phyloP scores from a whole-genome alignment of 225 moss, liverwort and hornwort genomes.

The Asterella californica region DNA sequence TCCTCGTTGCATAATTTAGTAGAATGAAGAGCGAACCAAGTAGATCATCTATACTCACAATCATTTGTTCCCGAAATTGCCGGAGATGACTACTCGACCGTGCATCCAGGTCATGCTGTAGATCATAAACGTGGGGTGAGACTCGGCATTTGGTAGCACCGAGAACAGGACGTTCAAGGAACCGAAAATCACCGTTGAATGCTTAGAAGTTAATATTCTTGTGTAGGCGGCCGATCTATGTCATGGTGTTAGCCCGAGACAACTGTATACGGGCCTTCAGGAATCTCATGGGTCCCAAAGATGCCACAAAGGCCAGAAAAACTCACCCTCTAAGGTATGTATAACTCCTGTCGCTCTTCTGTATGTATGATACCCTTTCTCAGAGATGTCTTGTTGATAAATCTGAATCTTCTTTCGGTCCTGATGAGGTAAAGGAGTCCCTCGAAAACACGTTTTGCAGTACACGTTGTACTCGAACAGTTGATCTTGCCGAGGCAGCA shows the following conservation, averaged over 20 bases:
- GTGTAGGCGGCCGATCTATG: constrained; percentile 72
- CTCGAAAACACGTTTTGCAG: too few relatives aligned
- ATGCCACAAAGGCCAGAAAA: constrained; percentile 59
- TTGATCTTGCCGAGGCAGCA: not conserved
- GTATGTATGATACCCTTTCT: not conserved
- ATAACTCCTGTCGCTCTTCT: not conserved
- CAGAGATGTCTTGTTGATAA: not conserved
- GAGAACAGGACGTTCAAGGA: not conserved
- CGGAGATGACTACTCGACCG: too few relatives aligned
- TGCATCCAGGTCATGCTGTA: not conserved
- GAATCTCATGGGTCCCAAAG: constrained; percentile 81
- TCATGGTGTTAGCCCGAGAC: constrained; percentile 76
- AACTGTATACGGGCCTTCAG: constrained; percentile 82
- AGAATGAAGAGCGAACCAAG: not conserved
- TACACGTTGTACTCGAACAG: not conserved
- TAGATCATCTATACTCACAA: not conserved
- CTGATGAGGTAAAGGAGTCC: not conserved
- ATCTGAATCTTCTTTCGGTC: not conserved
- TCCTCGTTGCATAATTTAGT: not conserved
- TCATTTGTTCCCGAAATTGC: not conserved
- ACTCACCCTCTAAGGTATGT: constrained; percentile 75
- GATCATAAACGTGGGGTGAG: not conserved
- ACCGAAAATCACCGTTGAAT: not conserved
- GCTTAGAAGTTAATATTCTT: not conserved
- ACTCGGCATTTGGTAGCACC: not conserved